Base-by-base conservation (phyloP, 2,329 filamentous ascomycete genomes). In the Aspergillus sp. region DNA sequence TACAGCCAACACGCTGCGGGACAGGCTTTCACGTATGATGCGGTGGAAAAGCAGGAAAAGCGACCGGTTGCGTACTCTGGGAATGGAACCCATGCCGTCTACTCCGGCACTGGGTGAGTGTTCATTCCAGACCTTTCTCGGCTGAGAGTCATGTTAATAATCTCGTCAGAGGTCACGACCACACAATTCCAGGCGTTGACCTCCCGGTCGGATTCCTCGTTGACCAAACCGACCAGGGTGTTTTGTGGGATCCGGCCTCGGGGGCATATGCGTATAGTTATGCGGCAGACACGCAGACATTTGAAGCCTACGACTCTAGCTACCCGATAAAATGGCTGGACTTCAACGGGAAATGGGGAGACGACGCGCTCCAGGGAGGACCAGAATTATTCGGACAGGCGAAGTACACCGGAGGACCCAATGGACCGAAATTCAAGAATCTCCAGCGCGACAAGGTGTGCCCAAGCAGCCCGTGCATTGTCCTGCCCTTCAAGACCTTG, bases 51-150 rank as follows among this genome's bases (percentile, higher is more conserved):
- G 65, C 69, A 75, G 45, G 80, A 79, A 3, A 66, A 75, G 2
- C 75, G 85, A 57, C 85, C 86, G 1, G 72, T 88, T 30, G 75
- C 77, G 22, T 89, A 86, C 69, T 81, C 80, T 2, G 81, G 82
- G 0, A 83, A 83, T 49, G 87, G 86, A 8, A 82, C 81, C 0
- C 87, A 89, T 70, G 87, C 86, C 8, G 85, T 84, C 65, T 89
- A 89, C 68, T 84, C 85, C 17, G 83, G 80, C 6, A 50, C 71
- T 12, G 86, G 77, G 76, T 77, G 61, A 59, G 58, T 19, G 17
- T 15, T 30, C 42, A 15, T 24, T 13, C 5, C 15, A 27, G 56
- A 4, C 7, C 5, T 22, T 37, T 34, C n/a, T 11, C 15, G 15
- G 39, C 51, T 27, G 20, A 17, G n/a, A n/a, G 15, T 8, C 13